Base-by-base conservation (phyloP, 441 rosid species). In the Isatis lusitanica region DNA sequence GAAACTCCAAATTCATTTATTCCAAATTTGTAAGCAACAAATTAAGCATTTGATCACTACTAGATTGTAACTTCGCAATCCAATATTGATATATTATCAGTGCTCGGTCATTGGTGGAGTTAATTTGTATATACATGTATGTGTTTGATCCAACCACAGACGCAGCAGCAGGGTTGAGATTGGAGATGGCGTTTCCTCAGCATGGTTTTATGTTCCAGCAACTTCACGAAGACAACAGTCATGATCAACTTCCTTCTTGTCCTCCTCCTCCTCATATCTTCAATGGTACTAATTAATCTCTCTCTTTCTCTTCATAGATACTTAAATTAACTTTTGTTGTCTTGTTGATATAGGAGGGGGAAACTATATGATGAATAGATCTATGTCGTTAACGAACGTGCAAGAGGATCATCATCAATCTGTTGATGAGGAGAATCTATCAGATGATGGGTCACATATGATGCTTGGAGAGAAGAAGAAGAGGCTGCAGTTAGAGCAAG, bases 401-500 rank as follows among this genome's bases (percentile, higher is more conserved):
- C 76, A 51, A 76, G 75, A 65, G 33, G 95, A 90, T 59, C 76
- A 63, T 42, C 70, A 71, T 57, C 85, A 83, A 33, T 52, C 74
- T 9, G 51, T 63, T 13, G 97, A 86, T 44, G 97, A 94, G 18
- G 98, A 90, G 52, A 97, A 94, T 15, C 82, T 92, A 71, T 94
- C 97, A 4, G 98, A 94, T 72, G 98, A 94, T 80, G 97, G 97
- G 50, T 87, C 92, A 8, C 94, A 92, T 47, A 70, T 66, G 24
- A 73, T 78, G 66, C 71, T 77, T 16, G 98, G 97, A 61, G 99
- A 94, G 93, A 92, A 86, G 86, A 94, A 94, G 85, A 94, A 88
- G 92, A 92, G 99, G 82, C 83, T 94, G 40, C 90, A 85, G 72
- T 12, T 86, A 71, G 98, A 90, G 71, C 99, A 94, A 68, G 99